phyloP scores from a whole-genome alignment of 129 eudicot genomes.

The Helianthus tuberosus region DNA sequence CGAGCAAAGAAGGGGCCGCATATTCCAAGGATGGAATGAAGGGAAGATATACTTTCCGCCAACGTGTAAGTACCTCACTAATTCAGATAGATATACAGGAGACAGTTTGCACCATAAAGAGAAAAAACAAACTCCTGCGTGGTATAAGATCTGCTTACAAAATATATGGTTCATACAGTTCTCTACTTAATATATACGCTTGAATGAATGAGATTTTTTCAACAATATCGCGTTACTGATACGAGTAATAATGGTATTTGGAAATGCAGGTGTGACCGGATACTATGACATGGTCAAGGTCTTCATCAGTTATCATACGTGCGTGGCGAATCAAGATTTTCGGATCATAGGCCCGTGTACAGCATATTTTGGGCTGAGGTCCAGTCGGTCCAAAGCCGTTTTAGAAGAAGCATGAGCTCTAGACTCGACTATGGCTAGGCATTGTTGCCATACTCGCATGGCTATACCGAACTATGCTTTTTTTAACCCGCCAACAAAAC shows the following conservation, averaged over 20 bases:
- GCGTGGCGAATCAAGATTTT: constrained; percentile 87
- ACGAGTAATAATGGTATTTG: neutral
- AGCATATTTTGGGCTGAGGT: constrained; percentile 93
- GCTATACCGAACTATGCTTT: constrained; percentile 88
- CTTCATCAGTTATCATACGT: constrained; percentile 82
- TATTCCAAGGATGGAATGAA: constrained; percentile 86
- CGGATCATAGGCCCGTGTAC: constrained; percentile 88
- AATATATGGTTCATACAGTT: neutral
- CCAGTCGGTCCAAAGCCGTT: constrained; percentile 70
- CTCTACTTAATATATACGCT: neutral
- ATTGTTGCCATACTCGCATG: constrained; percentile 76
- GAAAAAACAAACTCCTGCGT: constrained; percentile 88
- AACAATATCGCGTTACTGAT: neutral
- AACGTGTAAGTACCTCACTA: constrained; percentile 77
- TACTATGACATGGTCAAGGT: no score
- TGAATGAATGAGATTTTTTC: neutral
- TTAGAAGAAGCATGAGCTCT: constrained; percentile 73
- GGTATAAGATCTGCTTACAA: constrained; percentile 40
- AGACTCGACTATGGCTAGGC: constrained; percentile 66
- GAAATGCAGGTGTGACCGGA: no score
- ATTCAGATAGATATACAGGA: constrained; percentile 90
- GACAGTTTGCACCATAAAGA: constrained; percentile 87
- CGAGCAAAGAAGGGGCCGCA: constrained; percentile 90
- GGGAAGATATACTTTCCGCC: constrained; percentile 96
- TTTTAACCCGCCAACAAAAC: constrained; percentile 42